Conservation (phyloP, 2,329 filamentous ascomycete genomes). For the Talaromyces sp. region DNA sequence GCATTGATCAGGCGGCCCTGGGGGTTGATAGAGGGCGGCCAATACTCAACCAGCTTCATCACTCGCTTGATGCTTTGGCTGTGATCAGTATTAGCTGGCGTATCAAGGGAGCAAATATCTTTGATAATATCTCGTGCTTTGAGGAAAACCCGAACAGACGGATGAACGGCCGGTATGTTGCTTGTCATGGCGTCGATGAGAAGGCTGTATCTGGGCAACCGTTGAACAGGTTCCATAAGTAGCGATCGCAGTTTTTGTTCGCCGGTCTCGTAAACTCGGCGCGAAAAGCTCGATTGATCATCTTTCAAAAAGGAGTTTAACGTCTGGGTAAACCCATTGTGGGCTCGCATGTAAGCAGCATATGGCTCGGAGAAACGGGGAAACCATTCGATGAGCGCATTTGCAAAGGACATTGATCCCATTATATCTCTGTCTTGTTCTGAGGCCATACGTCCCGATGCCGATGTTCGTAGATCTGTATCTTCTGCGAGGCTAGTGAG, state of each 20-base stretch:
- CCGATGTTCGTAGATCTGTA: conserved; percentile 44
- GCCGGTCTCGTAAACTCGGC: conserved; percentile 72
- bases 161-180: conserved; percentile 78
- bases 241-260: conserved; percentile 88
- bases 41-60: conserved; percentile 69
- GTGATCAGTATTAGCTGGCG: conserved; percentile 60
- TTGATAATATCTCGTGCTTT: conserved; percentile 90
- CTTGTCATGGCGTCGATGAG: conserved; percentile 93
- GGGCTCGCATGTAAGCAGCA: conserved; percentile 85
- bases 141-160: conserved; percentile 74
- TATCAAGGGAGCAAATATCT: conserved; percentile 91
- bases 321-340: conserved; percentile 77
- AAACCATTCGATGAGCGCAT: conserved; percentile 82
- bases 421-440: conserved; percentile 60
- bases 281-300: conserved; percentile 74
- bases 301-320: conserved; percentile 72
- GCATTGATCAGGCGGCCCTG: conserved; percentile 75
- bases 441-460: conserved; percentile 44
- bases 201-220: conserved; percentile 87
- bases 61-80: conserved; percentile 69
- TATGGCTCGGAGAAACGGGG: conserved; percentile 89
- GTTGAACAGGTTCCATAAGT: conserved; percentile 92
- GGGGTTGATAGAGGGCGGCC: conserved; percentile 67
- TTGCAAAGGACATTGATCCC: conserved; percentile 72
- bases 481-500: conserved; percentile 66